A percentile compares a stretch with the other conserved stretches of the same genome.
phyloP scores from a whole-genome alignment of 495 filamentous ascomycete genomes.

The Penicillium longicatenatum region DNA sequence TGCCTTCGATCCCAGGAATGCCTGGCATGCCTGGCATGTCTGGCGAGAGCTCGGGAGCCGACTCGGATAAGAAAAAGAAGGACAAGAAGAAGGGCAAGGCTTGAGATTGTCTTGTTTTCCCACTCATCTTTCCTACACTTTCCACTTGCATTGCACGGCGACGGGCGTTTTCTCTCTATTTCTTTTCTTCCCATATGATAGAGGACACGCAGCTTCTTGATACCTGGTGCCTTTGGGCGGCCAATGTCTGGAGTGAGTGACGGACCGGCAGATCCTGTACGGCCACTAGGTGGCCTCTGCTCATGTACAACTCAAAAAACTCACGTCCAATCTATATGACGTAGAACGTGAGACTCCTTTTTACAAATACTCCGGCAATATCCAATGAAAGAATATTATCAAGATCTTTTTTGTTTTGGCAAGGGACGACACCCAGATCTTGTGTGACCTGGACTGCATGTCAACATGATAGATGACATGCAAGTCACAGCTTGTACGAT shows the following conservation, averaged over 20 bases:
- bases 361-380: neutral
- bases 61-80: conserved; percentile 50
- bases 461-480: neutral
- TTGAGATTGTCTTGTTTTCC: conserved; percentile 18
- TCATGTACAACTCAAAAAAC: conserved; percentile 18
- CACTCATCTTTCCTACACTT: conserved; percentile 13
- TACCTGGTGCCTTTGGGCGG: conserved; percentile 14
- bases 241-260: conserved; percentile 1
- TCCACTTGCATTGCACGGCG: conserved; percentile 41
- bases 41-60: conserved; percentile 39
- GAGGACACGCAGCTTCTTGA: conserved; percentile 21
- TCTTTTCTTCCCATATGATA: conserved; percentile 17
- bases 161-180: conserved; percentile 33
- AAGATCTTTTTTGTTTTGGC: neutral
- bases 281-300: neutral
- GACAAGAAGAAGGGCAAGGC: conserved; percentile 54
- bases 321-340: conserved; percentile 1
- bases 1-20: conserved; percentile 47
- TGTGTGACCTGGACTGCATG: neutral
- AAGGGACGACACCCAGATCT: neutral
- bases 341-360: neutral
- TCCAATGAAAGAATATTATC: neutral
- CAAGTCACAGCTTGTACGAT: neutral
- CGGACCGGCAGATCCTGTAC: neutral
- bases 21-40: conserved; percentile 40